These are phyloP conservation scores for Didymella pinodella DNA, from an alignment of 2,329 filamentous ascomycete genomes.

Conservation along the genomic window DNA sequence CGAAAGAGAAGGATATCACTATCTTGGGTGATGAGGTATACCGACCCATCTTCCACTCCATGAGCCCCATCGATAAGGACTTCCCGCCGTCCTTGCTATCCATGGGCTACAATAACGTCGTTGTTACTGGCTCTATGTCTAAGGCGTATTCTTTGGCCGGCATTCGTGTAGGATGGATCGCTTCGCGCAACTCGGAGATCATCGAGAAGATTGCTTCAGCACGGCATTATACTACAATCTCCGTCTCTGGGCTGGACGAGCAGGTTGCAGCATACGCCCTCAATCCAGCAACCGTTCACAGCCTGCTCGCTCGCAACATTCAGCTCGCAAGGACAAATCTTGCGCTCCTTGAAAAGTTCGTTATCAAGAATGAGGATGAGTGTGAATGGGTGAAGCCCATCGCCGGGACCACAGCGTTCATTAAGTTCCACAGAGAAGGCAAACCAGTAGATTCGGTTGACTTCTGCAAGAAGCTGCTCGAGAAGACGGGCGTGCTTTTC, in stretches of 20 bases:
- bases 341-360: conserved; percentile 70
- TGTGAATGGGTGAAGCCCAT: conserved; percentile 77
- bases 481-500: conserved; percentile 75
- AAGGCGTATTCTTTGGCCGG: conserved; percentile 87
- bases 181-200: conserved; percentile 68
- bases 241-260: conserved; percentile 84
- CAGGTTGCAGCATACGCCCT: conserved; percentile 79
- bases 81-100: conserved; percentile 74
- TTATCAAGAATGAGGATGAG: conserved; percentile 68
- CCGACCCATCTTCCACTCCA: conserved; percentile 79
- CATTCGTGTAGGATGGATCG: conserved; percentile 84
- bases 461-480: conserved; percentile 73
- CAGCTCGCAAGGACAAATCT: conserved; percentile 73
- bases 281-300: conserved; percentile 68
- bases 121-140: conserved; percentile 82
- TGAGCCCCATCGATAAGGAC: conserved; percentile 60
- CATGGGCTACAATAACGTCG: conserved; percentile 73
- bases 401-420: conserved; percentile 81
- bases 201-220: conserved; percentile 70
- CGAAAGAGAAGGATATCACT: conserved; percentile 68
- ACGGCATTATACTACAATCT: conserved; percentile 86
- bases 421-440: conserved; percentile 70
- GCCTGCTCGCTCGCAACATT: conserved; percentile 69
- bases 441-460: conserved; percentile 73
- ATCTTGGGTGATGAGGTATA: conserved; percentile 85